A percentile compares a stretch with the other conserved stretches of the same genome.
phyloP scores from a whole-genome alignment of 768 basidiomycete species.

The Boletus patriciae region DNA sequence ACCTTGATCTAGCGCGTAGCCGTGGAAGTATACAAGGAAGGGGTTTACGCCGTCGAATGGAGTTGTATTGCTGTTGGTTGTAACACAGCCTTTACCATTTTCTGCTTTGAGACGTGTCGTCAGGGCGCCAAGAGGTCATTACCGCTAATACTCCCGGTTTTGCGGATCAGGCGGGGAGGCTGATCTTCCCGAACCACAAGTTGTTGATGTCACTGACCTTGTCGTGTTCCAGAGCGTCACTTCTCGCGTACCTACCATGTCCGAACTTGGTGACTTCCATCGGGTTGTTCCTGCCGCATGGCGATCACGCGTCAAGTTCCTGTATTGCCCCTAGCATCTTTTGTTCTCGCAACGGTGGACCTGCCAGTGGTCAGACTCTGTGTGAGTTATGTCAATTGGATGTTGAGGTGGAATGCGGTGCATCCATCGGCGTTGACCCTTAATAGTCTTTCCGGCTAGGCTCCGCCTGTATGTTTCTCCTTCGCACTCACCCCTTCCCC shows the following conservation, averaged over 20 bases:
- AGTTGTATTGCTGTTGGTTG: too few species aligned
- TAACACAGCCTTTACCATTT: too few species aligned
- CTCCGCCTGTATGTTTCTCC: background rate
- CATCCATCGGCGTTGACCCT: background rate
- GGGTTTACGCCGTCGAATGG: slow-evolving; percentile 28
- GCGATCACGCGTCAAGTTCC: background rate
- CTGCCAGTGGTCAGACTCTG: too few species aligned
- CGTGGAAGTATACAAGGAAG: slow-evolving; percentile 34
- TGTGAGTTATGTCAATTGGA: background rate
- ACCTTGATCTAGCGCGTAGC: slow-evolving; percentile 41
- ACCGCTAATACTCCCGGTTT: too few species aligned
- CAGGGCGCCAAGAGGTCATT: background rate
- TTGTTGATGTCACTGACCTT: background rate
- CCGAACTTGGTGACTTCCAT: background rate
- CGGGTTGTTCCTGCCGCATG: background rate
- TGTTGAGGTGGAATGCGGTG: background rate
- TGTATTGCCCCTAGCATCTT: too few species aligned
- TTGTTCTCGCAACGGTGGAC: background rate
- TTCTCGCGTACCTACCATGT: background rate
- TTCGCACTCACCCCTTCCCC: background rate
- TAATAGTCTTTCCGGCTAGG: background rate
- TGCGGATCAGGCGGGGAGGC: background rate
- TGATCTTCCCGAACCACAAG: background rate
- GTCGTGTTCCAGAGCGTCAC: background rate
- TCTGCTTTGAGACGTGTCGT: background rate